phyloP scores from a whole-genome alignment of 345 rosid species.

The Punica granatum region DNA sequence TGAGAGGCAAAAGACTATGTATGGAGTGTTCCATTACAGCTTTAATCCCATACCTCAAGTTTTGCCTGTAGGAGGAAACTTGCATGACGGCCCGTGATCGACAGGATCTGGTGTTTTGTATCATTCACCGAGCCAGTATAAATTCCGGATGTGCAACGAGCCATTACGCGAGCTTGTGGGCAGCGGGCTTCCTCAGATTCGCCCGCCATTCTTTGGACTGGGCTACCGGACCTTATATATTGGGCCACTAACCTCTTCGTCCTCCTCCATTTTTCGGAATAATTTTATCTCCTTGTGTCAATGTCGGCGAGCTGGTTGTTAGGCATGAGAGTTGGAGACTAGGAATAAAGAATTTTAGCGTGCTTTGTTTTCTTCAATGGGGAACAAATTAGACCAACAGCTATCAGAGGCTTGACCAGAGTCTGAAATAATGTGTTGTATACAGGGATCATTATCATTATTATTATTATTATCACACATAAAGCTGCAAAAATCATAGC shows the following conservation, averaged over 20 bases:
- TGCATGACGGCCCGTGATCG: not conserved
- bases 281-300: not conserved
- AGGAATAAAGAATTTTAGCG: not conserved
- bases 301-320: not conserved
- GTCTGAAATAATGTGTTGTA: not conserved
- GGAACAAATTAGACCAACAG: conserved; percentile 6
- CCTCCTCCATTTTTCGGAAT: not conserved
- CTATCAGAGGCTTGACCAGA: conserved; percentile 3
- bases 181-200: no score
- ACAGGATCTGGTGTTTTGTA: not conserved
- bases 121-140: not conserved
- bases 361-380: conserved; percentile 4
- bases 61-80: not conserved
- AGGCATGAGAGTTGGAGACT: not conserved
- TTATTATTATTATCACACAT: not conserved
- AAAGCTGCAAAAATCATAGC: not conserved
- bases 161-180: no score
- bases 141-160: not conserved
- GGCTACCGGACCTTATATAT: not conserved
- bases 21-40: not conserved
- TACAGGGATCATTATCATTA: not conserved
- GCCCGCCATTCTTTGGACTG: no score
- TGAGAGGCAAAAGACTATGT: not conserved
- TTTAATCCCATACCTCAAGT: not conserved
- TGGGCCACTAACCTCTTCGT: no score